Conservation (phyloP, 768 basidiomycete species). For the Tricholoma sp. region DNA sequence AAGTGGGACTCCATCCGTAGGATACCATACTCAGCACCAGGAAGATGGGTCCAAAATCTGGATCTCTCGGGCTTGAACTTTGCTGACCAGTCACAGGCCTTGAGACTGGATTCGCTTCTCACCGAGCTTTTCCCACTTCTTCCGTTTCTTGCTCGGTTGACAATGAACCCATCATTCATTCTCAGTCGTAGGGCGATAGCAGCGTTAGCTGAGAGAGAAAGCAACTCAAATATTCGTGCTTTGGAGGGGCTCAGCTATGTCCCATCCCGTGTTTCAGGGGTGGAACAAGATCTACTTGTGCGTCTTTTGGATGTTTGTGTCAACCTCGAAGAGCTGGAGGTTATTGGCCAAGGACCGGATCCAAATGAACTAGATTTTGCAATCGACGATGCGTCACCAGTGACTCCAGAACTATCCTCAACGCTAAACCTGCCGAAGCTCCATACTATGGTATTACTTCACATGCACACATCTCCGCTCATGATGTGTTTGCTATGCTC, state of each 20-base stretch:
- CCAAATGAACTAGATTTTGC: conserved; percentile 41
- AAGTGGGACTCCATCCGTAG: conserved; percentile 87
- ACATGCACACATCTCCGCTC: conserved; percentile 62
- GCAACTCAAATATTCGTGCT: conserved; percentile 39
- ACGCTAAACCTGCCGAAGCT: conserved; percentile 55
- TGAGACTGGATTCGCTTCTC: conserved; percentile 58
- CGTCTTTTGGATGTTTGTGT: conserved; percentile 49
- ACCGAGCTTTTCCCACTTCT: conserved; percentile 60
- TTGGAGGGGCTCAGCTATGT: conserved; percentile 56
- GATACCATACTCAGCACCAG: conserved; percentile 83
- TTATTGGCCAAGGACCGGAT: conserved; percentile 57
- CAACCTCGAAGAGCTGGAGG: conserved; percentile 58
- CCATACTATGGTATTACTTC: conserved; percentile 55
- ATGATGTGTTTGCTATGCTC: conserved; percentile 55
- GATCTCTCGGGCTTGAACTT: conserved; percentile 58
- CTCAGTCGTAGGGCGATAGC: conserved; percentile 57
- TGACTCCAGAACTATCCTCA: conserved; percentile 28
- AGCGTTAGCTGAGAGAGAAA: conserved; percentile 49
- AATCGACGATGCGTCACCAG: conserved; percentile 16
- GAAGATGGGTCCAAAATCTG: conserved; percentile 77
- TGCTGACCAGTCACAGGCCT: conserved; percentile 40
- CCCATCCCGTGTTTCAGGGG: conserved; percentile 24
- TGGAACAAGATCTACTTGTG: conserved; percentile 53
- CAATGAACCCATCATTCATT: conserved; percentile 50
- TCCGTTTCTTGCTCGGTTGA: conserved; percentile 55